A percentile compares a stretch with the other conserved stretches of the same genome.
Evolutionary conservation across 2,329 filamentous ascomycete genomes (phyloP).

Genomic region (Aureobasidium uvarum): DNA sequence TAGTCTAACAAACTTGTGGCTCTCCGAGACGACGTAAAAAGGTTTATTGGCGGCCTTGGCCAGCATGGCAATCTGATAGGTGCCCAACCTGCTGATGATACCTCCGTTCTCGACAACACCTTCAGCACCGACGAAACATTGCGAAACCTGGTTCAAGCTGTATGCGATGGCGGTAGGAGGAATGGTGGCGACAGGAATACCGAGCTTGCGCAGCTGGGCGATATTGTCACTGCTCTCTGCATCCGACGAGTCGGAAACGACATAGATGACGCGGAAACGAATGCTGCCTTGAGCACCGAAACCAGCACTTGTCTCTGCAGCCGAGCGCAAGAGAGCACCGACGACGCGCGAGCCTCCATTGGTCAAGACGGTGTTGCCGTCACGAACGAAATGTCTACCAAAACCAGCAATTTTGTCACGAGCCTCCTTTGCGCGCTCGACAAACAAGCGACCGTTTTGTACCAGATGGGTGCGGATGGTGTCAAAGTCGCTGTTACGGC

Average conservation of each 20-base stretch:
- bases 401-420: conserved; percentile 78
- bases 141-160: conserved; percentile 70
- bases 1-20: conserved; percentile 91
- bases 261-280: conserved; percentile 79
- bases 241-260: conserved; percentile 41
- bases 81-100: conserved; percentile 83
- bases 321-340: conserved; percentile 69
- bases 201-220: conserved; percentile 65
- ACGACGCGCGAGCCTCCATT: conserved; percentile 87
- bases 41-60: conserved; percentile 70
- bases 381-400: conserved; percentile 73
- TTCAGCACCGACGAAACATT: conserved; percentile 67
- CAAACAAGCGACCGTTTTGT: conserved; percentile 82
- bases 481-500: conserved; percentile 69
- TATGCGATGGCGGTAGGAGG: conserved; percentile 74
- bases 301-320: conserved; percentile 59
- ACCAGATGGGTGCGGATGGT: conserved; percentile 79
- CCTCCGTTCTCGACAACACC: conserved; percentile 93
- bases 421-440: conserved; percentile 78
- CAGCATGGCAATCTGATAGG: conserved; percentile 79
- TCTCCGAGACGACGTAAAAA: conserved; percentile 90
- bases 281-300: conserved; percentile 55
- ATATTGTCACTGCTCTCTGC: conserved; percentile 71
- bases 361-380: conserved; percentile 80
- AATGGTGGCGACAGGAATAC: conserved; percentile 81